Evolutionary conservation across 2,329 filamentous ascomycete genomes (phyloP).

Genomic region (Zymoseptoria passerinii): DNA sequence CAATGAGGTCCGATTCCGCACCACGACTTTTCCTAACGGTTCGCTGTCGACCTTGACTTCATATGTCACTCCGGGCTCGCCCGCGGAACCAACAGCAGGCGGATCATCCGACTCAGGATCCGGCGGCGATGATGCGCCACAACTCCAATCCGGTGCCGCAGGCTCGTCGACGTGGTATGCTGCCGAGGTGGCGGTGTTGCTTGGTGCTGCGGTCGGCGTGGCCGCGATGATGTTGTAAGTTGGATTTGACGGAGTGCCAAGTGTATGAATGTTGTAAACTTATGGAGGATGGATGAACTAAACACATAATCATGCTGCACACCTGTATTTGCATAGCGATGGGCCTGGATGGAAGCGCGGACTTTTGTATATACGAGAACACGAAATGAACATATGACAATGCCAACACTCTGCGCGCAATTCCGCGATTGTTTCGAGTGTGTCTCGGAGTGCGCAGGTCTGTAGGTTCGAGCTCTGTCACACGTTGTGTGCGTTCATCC

Average conservation of each 20-base stretch:
- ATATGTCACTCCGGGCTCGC: conserved; percentile 34
- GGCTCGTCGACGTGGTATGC: conserved; percentile 17
- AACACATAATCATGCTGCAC: not conserved
- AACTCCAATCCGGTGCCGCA: conserved; percentile 34
- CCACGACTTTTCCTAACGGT: conserved; percentile 29
- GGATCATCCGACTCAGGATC: conserved; percentile 5
- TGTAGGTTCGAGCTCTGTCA: not conserved
- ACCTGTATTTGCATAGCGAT: conserved; percentile 1
- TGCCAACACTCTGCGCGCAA: not conserved
- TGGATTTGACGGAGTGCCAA: conserved; percentile 18
- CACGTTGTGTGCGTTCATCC: not conserved
- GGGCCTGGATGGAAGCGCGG: too few relatives aligned
- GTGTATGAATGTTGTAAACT: conserved; percentile 3
- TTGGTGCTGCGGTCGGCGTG: conserved; percentile 29
- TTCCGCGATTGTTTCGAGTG: not conserved
- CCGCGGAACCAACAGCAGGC: conserved; percentile 11
- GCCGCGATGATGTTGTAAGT: conserved; percentile 28
- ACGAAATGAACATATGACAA: not conserved
- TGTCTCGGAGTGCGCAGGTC: not conserved
- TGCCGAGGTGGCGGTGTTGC: conserved; percentile 25
- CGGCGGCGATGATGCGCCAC: conserved; percentile 21
- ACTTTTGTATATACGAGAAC: not conserved
- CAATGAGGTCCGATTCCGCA: conserved; percentile 32
- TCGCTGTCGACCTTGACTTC: conserved; percentile 36
- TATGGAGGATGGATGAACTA: not conserved